Base-by-base conservation (phyloP, 1,284 basidiomycete genomes). In the Cystobasidiaceae sp. region DNA sequence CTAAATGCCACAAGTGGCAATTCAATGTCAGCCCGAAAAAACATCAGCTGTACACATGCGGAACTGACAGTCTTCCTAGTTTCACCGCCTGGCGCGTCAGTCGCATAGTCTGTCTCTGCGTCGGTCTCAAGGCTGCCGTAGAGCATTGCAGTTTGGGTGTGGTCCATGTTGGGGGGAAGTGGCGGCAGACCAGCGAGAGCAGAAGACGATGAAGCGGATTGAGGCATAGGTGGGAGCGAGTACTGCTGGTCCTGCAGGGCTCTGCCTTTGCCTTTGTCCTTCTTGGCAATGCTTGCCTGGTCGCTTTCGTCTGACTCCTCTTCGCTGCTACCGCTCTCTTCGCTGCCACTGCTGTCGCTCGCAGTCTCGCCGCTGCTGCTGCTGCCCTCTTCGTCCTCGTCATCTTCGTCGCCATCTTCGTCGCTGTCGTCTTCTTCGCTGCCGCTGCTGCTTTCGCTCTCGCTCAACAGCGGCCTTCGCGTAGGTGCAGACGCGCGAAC, bases 241-340 rank as follows among this genome's bases (percentile, higher is more conserved):
- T 25, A 39, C n/a, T 8, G 33, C 32, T 55, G 33, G 13, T 23
- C 21, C 15, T 46, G n/a, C 21, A 46, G 13, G 13, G 51, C 50
- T 54, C 43, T 55, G 13, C 61, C 61, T 64, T 64, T 64, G n/a
- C 61, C 61, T 25, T 64, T 64, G 13, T 45, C 51, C 19, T 30
- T 28, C 37, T 43, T 45, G 17, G 49, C 23, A n/a, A 54, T n/a
- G n/a, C n/a, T n/a, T n/a, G n/a, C n/a, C n/a, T n/a, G n/a, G n/a
- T n/a, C n/a, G n/a, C n/a, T n/a, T n/a, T n/a, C n/a, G n/a, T n/a
- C n/a, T n/a, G n/a, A n/a, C n/a, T n/a, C n/a, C n/a, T n/a, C n/a
- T n/a, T n/a, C n/a, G n/a, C n/a, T n/a, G n/a, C n/a, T n/a, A n/a
- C n/a, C n/a, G n/a, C n/a, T n/a, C n/a, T n/a, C n/a, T n/a, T n/a